Percentiles rank a stretch among this genome's conserved stretches.
Evolutionary conservation across 1,284 basidiomycete genomes (phyloP).

Genomic region (Ustilago sp.): DNA sequence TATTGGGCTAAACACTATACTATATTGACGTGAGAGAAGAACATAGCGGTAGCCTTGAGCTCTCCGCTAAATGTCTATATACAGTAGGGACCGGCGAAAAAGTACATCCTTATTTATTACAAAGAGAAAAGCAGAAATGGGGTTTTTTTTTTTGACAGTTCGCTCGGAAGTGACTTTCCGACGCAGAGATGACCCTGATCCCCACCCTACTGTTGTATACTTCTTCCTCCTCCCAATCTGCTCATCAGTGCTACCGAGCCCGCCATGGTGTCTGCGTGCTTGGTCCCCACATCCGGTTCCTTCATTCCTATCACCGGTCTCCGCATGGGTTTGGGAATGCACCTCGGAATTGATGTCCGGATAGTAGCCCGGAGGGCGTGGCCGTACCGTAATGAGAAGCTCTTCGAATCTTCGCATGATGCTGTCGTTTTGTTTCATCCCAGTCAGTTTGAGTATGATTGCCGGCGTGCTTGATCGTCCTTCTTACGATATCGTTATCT

Average conservation of each 20-base stretch:
- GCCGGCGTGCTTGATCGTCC: neutral
- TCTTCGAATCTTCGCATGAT: neutral
- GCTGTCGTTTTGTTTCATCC: neutral
- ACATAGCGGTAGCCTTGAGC: too few relatives aligned
- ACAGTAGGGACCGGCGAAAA: neutral
- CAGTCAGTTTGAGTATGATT: neutral
- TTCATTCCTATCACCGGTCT: slow-evolving; percentile 2
- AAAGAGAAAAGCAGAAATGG: too few relatives aligned
- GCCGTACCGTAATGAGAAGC: neutral
- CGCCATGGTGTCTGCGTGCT: too few relatives aligned
- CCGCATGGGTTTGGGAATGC: neutral
- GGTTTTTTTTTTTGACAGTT: neutral
- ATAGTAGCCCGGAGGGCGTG: neutral
- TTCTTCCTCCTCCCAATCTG: too few relatives aligned
- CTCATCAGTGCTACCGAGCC: too few relatives aligned
- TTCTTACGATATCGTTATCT: too few relatives aligned
- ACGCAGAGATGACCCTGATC: neutral
- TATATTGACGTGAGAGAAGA: too few relatives aligned
- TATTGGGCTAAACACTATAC: too few relatives aligned
- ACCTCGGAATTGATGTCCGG: neutral
- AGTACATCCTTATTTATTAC: too few relatives aligned
- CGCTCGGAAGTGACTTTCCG: neutral
- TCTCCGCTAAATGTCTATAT: too few relatives aligned
- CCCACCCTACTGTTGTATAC: neutral
- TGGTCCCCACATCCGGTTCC: neutral